Evolutionary conservation across 768 basidiomycete genomes (phyloP).

Genomic region (Astraeus odoratus): DNA sequence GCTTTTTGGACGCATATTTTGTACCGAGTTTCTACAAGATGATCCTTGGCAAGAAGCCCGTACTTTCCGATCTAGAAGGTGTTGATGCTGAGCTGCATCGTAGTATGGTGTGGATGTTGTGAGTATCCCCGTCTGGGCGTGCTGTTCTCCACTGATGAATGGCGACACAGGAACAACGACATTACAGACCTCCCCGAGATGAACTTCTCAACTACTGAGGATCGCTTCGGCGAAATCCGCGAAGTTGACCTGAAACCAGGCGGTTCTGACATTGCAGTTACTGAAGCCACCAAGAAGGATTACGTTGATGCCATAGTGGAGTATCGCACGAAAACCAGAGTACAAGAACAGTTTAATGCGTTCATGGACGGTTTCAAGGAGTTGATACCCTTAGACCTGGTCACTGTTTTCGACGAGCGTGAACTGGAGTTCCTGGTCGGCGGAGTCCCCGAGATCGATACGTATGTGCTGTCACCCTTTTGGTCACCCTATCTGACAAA

Average conservation of each 20-base stretch:
- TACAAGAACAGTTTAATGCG: slow-evolving; percentile 77
- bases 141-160: background rate
- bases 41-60: slow-evolving; percentile 55
- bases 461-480: slow-evolving; percentile 36
- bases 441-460: slow-evolving; percentile 89
- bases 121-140: slow-evolving; percentile 24
- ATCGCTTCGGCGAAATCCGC: slow-evolving; percentile 67
- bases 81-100: slow-evolving; percentile 64
- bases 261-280: slow-evolving; percentile 56
- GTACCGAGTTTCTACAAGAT: slow-evolving; percentile 79
- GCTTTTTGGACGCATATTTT: slow-evolving; percentile 76
- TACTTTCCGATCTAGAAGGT: slow-evolving; percentile 59
- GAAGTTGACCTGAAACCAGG: slow-evolving; percentile 59
- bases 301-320: slow-evolving; percentile 74
- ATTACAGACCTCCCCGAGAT: slow-evolving; percentile 72
- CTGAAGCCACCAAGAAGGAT: slow-evolving; percentile 70
- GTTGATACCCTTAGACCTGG: slow-evolving; percentile 73
- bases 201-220: slow-evolving; percentile 64
- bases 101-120: slow-evolving; percentile 73
- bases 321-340: slow-evolving; percentile 76
- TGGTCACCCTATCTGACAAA: slow-evolving; percentile 1
- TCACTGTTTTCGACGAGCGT: slow-evolving; percentile 87
- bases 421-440: slow-evolving; percentile 87
- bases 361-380: slow-evolving; percentile 85
- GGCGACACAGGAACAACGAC: slow-evolving; percentile 52